Conservation (phyloP, 306 rosid species). For the Sicyos edulis region DNA sequence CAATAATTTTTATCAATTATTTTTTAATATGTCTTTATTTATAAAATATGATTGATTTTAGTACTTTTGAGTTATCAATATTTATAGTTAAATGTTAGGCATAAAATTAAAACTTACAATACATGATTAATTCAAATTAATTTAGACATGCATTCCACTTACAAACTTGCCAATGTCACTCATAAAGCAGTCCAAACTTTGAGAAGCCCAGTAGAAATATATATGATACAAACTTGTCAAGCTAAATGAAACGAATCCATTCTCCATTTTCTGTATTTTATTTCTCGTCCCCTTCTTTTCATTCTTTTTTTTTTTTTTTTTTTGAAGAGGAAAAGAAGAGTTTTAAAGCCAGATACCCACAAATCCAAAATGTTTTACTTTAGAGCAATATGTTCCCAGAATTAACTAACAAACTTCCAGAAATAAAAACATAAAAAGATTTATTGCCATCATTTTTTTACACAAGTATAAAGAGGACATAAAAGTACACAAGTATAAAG, state of each 20-base stretch:
- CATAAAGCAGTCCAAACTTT: neutral
- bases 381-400: neutral
- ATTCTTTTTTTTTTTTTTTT: no score
- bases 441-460: slow-evolving; percentile 5
- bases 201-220: neutral
- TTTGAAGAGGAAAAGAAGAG: neutral
- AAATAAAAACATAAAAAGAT: slow-evolving; percentile 20
- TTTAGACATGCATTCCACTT: no score
- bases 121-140: no score
- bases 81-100: no score
- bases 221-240: neutral
- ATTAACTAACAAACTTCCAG: no score
- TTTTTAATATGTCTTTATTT: no score
- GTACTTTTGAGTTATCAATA: no score
- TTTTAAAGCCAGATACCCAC: neutral
- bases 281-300: neutral
- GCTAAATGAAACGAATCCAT: neutral
- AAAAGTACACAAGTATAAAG: slow-evolving; percentile 29
- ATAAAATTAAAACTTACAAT: no score
- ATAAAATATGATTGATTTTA: no score
- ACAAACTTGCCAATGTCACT: neutral
- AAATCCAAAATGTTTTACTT: neutral
- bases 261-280: neutral
- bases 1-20: no score
- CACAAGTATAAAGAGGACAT: slow-evolving; percentile 25